Conservation (phyloP, 179 eudicot species). For the Gypsophila paniculata region DNA sequence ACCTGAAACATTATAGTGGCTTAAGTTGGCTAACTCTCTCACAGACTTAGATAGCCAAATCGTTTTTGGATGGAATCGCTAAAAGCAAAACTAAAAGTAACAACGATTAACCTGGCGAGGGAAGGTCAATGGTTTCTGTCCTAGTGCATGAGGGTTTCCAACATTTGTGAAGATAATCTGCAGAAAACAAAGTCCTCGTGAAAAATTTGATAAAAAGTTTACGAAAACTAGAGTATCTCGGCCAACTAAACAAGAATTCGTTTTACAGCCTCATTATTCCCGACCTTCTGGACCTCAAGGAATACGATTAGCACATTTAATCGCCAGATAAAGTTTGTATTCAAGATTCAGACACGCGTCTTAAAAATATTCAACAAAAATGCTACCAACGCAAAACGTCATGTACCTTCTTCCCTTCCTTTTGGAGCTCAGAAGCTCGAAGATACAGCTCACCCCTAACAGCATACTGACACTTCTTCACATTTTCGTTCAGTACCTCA, state of each 20-base stretch:
- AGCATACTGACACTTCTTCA: conserved; percentile 91
- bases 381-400: neutral
- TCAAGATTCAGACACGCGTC: neutral
- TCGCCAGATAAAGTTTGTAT: neutral
- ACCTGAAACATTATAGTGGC: conserved; percentile 45
- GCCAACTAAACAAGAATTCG: neutral
- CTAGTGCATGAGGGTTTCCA: conserved; percentile 99
- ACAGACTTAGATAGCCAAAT: conserved; percentile 16
- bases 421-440: conserved; percentile 97
- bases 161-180: conserved; percentile 98
- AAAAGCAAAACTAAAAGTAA: neutral
- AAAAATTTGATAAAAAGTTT: neutral
- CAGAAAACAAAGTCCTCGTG: conserved; percentile 25
- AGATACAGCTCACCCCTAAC: conserved; percentile 98
- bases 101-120: conserved; percentile 79
- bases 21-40: neutral
- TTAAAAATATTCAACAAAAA: neutral
- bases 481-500: conserved; percentile 82
- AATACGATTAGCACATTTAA: neutral
- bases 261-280: neutral
- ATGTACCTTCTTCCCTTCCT: conserved; percentile 91
- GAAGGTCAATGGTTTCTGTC: conserved; percentile 92
- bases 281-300: neutral
- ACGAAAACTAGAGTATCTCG: neutral
- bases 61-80: neutral